These are phyloP conservation scores for Candida odintsovae DNA, from an alignment of 805 yeast species.

Conservation along the genomic window DNA sequence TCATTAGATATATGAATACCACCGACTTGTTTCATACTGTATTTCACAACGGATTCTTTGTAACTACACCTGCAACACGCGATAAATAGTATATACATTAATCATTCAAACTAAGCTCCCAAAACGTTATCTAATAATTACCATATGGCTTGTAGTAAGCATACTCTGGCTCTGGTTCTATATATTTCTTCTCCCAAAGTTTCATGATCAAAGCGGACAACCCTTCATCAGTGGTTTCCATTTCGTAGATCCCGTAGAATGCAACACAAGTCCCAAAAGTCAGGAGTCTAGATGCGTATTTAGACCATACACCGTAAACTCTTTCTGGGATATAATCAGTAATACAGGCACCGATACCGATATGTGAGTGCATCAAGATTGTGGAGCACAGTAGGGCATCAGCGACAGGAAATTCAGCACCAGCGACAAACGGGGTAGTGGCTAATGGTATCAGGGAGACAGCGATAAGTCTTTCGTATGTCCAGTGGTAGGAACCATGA, in stretches of 20 bases:
- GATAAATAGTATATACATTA: constrained; percentile 4
- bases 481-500: constrained; percentile 75
- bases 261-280: constrained; percentile 59
- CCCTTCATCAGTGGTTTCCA: constrained; percentile 66
- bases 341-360: constrained; percentile 74
- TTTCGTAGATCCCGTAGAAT: constrained; percentile 63
- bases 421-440: constrained; percentile 51
- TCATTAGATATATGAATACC: no score
- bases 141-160: constrained; percentile 2
- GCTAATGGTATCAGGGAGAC: constrained; percentile 59
- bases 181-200: constrained; percentile 26
- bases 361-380: constrained; percentile 57
- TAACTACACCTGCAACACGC: not conserved
- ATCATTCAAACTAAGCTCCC: not conserved
- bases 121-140: not conserved
- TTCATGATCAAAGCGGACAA: constrained; percentile 40
- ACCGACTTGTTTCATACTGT: no score
- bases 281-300: constrained; percentile 51
- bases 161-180: constrained; percentile 15
- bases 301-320: constrained; percentile 63
- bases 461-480: constrained; percentile 57
- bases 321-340: constrained; percentile 73
- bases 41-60: no score
- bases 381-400: constrained; percentile 55
- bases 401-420: constrained; percentile 41